phyloP scores from a whole-genome alignment of 176 grass and related monocot genomes.

The Oryza punctata region DNA sequence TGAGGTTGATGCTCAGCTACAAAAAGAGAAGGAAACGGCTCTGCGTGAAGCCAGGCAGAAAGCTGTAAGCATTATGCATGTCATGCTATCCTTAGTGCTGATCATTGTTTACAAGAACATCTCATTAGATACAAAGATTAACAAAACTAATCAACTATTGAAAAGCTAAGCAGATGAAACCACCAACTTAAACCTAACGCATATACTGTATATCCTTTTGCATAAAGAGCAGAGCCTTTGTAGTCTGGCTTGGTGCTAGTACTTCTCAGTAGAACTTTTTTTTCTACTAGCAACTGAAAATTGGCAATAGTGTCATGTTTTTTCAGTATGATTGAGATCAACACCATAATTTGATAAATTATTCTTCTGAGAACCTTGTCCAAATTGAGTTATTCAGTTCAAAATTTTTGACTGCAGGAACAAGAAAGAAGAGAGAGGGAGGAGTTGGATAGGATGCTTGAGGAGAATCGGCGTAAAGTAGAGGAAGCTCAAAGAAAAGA shows the following conservation, averaged over 20 bases:
- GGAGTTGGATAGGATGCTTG: constrained; percentile 93
- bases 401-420: constrained; percentile 52
- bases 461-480: constrained; percentile 81
- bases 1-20: constrained; percentile 81
- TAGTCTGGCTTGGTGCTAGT: neutral
- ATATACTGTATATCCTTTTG: constrained; percentile 10
- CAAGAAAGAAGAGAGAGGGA: constrained; percentile 90
- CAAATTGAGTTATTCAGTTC: neutral
- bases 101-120: constrained; percentile 16
- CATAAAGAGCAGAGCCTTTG: neutral
- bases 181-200: neutral
- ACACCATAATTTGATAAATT: constrained; percentile 6
- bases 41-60: constrained; percentile 73
- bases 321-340: neutral
- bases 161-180: neutral
- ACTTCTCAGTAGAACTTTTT: neutral
- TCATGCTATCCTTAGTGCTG: constrained; percentile 15
- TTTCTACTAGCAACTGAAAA: neutral
- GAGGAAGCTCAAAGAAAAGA: constrained; percentile 86
- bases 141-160: neutral
- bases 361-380: neutral
- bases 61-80: constrained; percentile 52
- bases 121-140: neutral
- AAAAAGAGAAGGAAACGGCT: constrained; percentile 81
- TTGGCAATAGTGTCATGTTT: neutral